Percentiles rank a stretch among this genome's conserved stretches.
Conservation (phyloP, 371 early-diverging fungal genomes). For the Lichtheimia ramosa region DNA sequence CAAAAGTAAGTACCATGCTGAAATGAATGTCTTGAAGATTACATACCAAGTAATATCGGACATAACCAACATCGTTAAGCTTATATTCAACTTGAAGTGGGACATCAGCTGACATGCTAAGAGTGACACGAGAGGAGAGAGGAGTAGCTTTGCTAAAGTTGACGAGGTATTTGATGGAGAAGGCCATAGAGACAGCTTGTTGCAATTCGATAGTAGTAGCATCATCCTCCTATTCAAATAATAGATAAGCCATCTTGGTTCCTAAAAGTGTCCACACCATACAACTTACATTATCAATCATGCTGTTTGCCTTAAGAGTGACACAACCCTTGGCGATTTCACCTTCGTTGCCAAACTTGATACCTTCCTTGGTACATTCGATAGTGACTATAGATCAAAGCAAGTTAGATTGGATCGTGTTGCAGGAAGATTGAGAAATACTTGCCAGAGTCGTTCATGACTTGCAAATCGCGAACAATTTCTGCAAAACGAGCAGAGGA, state of each 20-base stretch:
- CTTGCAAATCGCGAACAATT: slow-evolving; percentile 86
- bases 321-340: slow-evolving; percentile 89
- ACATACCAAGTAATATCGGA: slow-evolving; percentile 88
- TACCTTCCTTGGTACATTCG: slow-evolving; percentile 89
- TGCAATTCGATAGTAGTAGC: slow-evolving; percentile 76
- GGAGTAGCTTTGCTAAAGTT: slow-evolving; percentile 97
- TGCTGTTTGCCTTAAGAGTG: slow-evolving; percentile 74
- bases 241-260: not conserved
- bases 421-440: slow-evolving; percentile 6
- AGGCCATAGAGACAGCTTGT: slow-evolving; percentile 80
- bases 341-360: slow-evolving; percentile 88
- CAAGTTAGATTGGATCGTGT: not conserved
- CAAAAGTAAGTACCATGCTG: slow-evolving; percentile 13
- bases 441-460: slow-evolving; percentile 85
- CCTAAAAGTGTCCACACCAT: not conserved
- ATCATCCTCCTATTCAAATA: slow-evolving; percentile 59
- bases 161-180: slow-evolving; percentile 92
- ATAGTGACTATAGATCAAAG: slow-evolving; percentile 70
- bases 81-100: slow-evolving; percentile 95
- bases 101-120: slow-evolving; percentile 83
- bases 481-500: slow-evolving; percentile 90
- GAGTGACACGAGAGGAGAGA: slow-evolving; percentile 74
- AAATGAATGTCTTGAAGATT: slow-evolving; percentile 57
- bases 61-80: slow-evolving; percentile 88
- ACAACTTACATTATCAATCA: slow-evolving; percentile 70